Conservation (phyloP, 2,329 filamentous ascomycete genomes). For the Calonectria henricotiae region DNA sequence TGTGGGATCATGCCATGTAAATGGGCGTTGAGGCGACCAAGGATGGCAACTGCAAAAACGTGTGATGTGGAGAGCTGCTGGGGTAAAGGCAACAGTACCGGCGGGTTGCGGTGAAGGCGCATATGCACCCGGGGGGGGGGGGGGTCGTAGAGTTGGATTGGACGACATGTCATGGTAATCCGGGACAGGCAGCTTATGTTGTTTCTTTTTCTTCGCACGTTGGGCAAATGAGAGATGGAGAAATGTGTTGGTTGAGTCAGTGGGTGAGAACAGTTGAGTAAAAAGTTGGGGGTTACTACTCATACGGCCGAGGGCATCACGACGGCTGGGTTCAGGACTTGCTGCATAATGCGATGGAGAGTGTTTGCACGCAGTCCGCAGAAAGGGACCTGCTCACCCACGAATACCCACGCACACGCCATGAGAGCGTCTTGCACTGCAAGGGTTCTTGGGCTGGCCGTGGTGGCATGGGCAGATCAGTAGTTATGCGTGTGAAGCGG, state of each 20-base stretch:
- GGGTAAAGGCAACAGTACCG: constrained; percentile 35
- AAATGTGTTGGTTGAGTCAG: neutral
- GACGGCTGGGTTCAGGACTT: neutral
- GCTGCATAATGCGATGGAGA: neutral
- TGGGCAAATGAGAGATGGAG: neutral
- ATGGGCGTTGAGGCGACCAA: constrained; percentile 21
- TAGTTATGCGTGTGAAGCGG: constrained; percentile 20
- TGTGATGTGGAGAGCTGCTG: constrained; percentile 42
- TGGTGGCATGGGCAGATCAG: constrained; percentile 12
- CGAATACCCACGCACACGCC: neutral
- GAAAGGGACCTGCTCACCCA: too few relatives aligned
- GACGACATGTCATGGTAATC: constrained; percentile 24
- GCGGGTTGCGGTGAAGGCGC: constrained; percentile 47
- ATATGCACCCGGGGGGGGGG: constrained; percentile 39
- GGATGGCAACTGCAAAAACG: constrained; percentile 19
- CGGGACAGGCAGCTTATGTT: constrained; percentile 23
- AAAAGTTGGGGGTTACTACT: neutral
- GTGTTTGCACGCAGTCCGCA: neutral
- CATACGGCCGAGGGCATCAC: neutral
- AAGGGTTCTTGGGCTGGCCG: constrained; percentile 13
- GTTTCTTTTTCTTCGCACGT: neutral
- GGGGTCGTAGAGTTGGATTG: constrained; percentile 24
- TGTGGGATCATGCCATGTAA: constrained; percentile 15
- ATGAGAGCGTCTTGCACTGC: neutral
- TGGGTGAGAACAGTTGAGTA: neutral